phyloP scores from a whole-genome alignment of 768 basidiomycete genomes.

The Kwoniella newhampshirensis region DNA sequence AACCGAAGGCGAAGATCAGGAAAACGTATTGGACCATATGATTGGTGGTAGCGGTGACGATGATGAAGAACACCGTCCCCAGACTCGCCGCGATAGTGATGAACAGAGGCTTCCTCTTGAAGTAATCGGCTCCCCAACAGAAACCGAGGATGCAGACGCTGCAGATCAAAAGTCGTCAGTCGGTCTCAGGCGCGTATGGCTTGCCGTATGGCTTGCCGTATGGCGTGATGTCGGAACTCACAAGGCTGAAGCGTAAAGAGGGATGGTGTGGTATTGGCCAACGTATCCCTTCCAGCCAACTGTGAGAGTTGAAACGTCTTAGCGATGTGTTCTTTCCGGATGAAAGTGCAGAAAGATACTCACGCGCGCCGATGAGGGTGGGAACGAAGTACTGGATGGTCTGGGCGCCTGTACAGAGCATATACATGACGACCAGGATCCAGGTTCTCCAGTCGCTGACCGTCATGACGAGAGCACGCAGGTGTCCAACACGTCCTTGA shows the following conservation, averaged over 20 bases:
- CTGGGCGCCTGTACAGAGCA: conserved; percentile 52
- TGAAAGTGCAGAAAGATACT: conserved; percentile 2
- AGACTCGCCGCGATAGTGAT: conserved; percentile 31
- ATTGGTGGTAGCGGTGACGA: conserved; percentile 32
- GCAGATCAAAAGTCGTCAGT: too few species aligned
- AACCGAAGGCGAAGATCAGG: conserved; percentile 51
- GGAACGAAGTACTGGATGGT: conserved; percentile 52
- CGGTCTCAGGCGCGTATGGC: too few species aligned
- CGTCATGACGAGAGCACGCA: conserved; percentile 38
- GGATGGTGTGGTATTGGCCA: conserved; percentile 53
- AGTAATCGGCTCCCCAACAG: conserved; percentile 48
- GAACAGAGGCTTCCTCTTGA: conserved; percentile 47
- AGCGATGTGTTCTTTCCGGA: too few species aligned
- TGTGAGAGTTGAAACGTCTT: background rate
- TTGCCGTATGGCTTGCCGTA: too few species aligned
- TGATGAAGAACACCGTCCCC: conserved; percentile 47
- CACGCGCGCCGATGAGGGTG: conserved; percentile 27
- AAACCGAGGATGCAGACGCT: conserved; percentile 44
- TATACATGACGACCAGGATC: conserved; percentile 42
- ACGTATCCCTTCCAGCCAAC: conserved; percentile 47
- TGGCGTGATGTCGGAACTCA: background rate
- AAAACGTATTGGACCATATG: conserved; percentile 51
- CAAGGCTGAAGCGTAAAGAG: conserved; percentile 42
- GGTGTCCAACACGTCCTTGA: conserved; percentile 35
- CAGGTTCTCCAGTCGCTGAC: conserved; percentile 37